These are phyloP conservation scores for Pseudopyrenochaeta lycopersici DNA, from an alignment of 2,329 filamentous ascomycete genomes.

Conservation along the genomic window DNA sequence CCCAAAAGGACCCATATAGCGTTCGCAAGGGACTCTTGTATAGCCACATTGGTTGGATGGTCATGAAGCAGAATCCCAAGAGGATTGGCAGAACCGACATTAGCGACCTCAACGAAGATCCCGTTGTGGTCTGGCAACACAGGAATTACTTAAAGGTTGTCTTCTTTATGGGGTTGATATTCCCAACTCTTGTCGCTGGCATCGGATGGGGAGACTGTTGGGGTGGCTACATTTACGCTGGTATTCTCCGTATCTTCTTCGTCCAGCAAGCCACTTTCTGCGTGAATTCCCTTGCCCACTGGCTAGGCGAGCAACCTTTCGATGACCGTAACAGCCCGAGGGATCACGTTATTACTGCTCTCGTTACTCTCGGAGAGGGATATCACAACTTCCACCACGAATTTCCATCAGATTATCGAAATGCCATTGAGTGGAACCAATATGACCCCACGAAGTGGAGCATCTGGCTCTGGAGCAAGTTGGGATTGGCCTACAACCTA, in stretches of 20 bases:
- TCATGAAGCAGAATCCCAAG: slow-evolving; percentile 65
- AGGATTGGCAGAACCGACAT: slow-evolving; percentile 62
- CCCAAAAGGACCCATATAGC: slow-evolving; percentile 62
- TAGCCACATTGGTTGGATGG: slow-evolving; percentile 63
- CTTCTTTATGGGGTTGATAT: slow-evolving; percentile 58
- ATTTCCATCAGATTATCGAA: slow-evolving; percentile 56
- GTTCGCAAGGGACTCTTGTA: slow-evolving; percentile 62
- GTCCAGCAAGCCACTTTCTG: slow-evolving; percentile 64
- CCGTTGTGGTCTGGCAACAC: slow-evolving; percentile 61
- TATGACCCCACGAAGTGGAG: slow-evolving; percentile 57
- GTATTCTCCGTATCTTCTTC: slow-evolving; percentile 62
- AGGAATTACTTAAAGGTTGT: slow-evolving; percentile 59
- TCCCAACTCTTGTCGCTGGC: slow-evolving; percentile 58
- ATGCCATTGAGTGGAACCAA: slow-evolving; percentile 52
- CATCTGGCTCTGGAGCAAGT: slow-evolving; percentile 55
- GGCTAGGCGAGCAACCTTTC: slow-evolving; percentile 59
- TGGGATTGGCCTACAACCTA: slow-evolving; percentile 54
- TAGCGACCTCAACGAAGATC: slow-evolving; percentile 61
- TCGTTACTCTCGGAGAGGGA: slow-evolving; percentile 55
- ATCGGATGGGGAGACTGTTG: slow-evolving; percentile 60
- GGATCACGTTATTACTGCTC: slow-evolving; percentile 54
- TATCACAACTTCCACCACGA: slow-evolving; percentile 59
- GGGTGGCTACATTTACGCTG: slow-evolving; percentile 61
- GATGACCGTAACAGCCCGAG: slow-evolving; percentile 56
- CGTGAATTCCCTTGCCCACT: slow-evolving; percentile 64